phyloP scores from a whole-genome alignment of 208 protist species.

The Borovskyia barvae region DNA sequence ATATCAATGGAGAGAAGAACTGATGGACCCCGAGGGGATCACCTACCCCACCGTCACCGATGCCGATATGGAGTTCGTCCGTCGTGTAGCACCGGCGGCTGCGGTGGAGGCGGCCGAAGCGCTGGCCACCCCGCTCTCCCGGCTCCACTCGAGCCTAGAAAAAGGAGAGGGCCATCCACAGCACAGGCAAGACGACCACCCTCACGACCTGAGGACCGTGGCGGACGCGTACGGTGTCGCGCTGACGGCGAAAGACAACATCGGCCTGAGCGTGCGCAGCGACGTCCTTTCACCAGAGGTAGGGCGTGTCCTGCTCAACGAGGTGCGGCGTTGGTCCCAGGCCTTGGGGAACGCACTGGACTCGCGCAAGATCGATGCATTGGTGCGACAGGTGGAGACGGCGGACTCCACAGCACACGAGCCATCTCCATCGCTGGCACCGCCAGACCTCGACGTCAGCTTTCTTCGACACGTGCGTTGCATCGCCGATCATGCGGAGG shows the following conservation, averaged over 20 bases:
- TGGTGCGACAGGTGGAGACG: slow-evolving; percentile 11
- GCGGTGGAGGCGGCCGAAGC: slow-evolving; percentile 11
- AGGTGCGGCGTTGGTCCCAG: slow-evolving; percentile 52
- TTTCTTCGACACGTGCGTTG: slow-evolving; percentile 47
- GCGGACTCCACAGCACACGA: background rate
- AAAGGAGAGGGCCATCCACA: too few relatives aligned
- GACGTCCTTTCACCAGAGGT: slow-evolving; percentile 36
- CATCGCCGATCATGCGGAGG: slow-evolving; percentile 82
- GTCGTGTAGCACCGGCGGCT: slow-evolving; percentile 37
- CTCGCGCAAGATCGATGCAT: slow-evolving; percentile 34
- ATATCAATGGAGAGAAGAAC: slow-evolving; percentile 84
- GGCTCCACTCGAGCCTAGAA: background rate
- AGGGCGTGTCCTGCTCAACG: slow-evolving; percentile 52
- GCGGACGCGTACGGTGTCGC: slow-evolving; percentile 16
- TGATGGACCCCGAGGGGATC: slow-evolving; percentile 62
- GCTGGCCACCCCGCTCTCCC: background rate
- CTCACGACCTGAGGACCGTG: background rate
- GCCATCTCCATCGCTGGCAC: too few relatives aligned
- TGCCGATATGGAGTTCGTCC: slow-evolving; percentile 66
- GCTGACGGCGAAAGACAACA: slow-evolving; percentile 54
- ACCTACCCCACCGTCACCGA: slow-evolving; percentile 64
- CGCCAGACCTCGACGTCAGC: slow-evolving; percentile 5
- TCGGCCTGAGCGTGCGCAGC: slow-evolving; percentile 44
- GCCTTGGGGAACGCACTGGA: slow-evolving; percentile 57
- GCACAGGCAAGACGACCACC: too few relatives aligned